Conservation (phyloP, 176 grass and related monocot genomes). For the Juncus effusus region DNA sequence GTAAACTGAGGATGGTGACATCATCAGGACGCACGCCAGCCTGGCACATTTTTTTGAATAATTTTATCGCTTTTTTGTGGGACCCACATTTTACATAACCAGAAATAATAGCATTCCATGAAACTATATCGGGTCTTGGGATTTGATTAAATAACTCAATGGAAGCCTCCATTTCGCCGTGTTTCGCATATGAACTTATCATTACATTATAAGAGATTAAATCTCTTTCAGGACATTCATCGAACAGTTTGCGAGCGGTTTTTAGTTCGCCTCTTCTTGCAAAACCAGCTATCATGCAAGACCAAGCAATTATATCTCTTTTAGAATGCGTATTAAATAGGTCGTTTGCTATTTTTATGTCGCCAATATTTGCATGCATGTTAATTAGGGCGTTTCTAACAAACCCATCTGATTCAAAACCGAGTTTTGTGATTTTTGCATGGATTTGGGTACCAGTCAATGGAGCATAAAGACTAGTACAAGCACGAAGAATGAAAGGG, state of each 20-base stretch:
- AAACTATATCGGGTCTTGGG: constrained; percentile 55
- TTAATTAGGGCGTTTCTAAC: constrained; percentile 78
- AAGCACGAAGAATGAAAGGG: constrained; percentile 81
- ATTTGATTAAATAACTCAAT: constrained; percentile 57
- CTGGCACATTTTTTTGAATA: constrained; percentile 61
- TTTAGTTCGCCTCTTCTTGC: constrained; percentile 57
- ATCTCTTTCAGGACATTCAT: constrained; percentile 63
- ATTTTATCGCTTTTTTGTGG: constrained; percentile 40
- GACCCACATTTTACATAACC: constrained; percentile 56
- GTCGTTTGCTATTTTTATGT: constrained; percentile 39
- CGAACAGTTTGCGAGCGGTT: constrained; percentile 61
- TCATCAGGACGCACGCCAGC: constrained; percentile 54
- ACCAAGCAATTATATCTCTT: constrained; percentile 70
- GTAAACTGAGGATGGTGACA: constrained; percentile 71
- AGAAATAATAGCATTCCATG: constrained; percentile 83
- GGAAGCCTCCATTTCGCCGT: constrained; percentile 53
- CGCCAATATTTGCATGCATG: constrained; percentile 71
- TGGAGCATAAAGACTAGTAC: constrained; percentile 47
- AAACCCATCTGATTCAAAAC: constrained; percentile 50
- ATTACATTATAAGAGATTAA: constrained; percentile 80
- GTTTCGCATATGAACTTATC: constrained; percentile 65
- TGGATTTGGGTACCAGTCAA: constrained; percentile 61
- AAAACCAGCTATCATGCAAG: constrained; percentile 56
- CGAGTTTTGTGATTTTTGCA: constrained; percentile 39
- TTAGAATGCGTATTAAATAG: constrained; percentile 48